Evolutionary conservation across 495 filamentous ascomycete species (phyloP).

Genomic region (Friedmanniomyces endolithicus): DNA sequence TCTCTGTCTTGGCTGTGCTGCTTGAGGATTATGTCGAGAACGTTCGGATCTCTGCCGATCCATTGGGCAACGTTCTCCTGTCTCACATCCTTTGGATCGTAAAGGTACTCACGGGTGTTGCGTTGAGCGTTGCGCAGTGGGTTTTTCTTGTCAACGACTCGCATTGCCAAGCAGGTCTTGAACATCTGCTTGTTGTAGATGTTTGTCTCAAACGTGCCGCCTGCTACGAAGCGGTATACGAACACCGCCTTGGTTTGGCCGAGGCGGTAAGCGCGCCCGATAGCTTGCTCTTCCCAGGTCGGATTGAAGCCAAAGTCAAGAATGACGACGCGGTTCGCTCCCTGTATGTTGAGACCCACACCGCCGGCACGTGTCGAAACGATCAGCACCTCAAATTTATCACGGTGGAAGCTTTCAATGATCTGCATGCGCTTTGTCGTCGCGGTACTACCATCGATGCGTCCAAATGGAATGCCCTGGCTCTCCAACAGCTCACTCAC

Average conservation of each 20-base stretch:
- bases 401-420: constrained; percentile 83
- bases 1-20: neutral
- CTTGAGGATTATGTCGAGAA: constrained; percentile 57
- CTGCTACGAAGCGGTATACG: constrained; percentile 73
- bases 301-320: constrained; percentile 79
- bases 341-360: constrained; percentile 74
- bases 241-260: constrained; percentile 74
- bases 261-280: constrained; percentile 77
- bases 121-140: constrained; percentile 44
- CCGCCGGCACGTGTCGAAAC: constrained; percentile 91
- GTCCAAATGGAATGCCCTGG: constrained; percentile 52
- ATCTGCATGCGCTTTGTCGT: constrained; percentile 75
- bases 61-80: constrained; percentile 42
- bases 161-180: constrained; percentile 65
- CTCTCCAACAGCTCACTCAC: constrained; percentile 45
- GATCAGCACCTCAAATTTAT: constrained; percentile 70
- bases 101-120: constrained; percentile 42
- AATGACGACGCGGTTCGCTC: constrained; percentile 79
- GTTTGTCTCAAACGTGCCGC: constrained; percentile 65
- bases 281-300: constrained; percentile 70
- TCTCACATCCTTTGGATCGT: constrained; percentile 39
- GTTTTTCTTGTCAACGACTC: constrained; percentile 76
- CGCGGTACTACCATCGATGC: constrained; percentile 69
- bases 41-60: constrained; percentile 48
- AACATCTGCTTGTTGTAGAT: constrained; percentile 60